These are phyloP conservation scores for Xylariaceae sp. DNA, from an alignment of 2,329 filamentous ascomycete species.

Conservation along the genomic window DNA sequence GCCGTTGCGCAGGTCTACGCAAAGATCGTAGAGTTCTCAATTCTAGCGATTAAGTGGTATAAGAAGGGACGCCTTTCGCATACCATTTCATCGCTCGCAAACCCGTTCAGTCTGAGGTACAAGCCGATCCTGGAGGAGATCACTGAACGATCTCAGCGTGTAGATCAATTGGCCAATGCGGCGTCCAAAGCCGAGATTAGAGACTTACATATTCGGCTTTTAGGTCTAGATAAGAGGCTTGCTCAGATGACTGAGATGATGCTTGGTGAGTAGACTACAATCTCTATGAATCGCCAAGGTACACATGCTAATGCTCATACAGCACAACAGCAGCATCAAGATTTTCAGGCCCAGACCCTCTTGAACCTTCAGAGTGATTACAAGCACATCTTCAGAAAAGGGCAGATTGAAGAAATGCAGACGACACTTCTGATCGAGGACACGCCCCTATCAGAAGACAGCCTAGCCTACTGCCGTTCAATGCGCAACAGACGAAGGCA, in stretches of 20 bases:
- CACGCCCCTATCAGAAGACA: not conserved
- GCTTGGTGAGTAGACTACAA: constrained; percentile 1
- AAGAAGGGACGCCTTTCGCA: not conserved
- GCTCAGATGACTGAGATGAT: constrained; percentile 2
- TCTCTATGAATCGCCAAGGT: not conserved
- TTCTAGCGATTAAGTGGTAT: constrained; percentile 1
- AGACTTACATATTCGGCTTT: not conserved
- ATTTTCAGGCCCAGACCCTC: constrained; percentile 1
- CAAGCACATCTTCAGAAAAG: constrained; percentile 2
- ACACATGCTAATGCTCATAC: not conserved
- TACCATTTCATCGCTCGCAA: not conserved
- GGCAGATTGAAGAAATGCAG: constrained; percentile 6
- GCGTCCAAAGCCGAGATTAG: constrained; percentile 5
- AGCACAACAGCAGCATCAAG: constrained; percentile 6
- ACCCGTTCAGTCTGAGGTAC: constrained; percentile 1
- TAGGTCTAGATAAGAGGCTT: not conserved
- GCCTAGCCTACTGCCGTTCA: constrained; percentile 8
- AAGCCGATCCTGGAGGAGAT: constrained; percentile 4
- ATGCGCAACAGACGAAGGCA: constrained; percentile 9
- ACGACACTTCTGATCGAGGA: constrained; percentile 1
- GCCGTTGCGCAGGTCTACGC: constrained; percentile 1
- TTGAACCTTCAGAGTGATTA: constrained; percentile 3
- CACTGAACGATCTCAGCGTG: not conserved
- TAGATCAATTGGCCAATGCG: constrained; percentile 2
- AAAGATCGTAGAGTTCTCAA: constrained; percentile 1